Evolutionary conservation across 345 rosid genomes (phyloP).

Genomic region (Eucalyptus regnans): DNA sequence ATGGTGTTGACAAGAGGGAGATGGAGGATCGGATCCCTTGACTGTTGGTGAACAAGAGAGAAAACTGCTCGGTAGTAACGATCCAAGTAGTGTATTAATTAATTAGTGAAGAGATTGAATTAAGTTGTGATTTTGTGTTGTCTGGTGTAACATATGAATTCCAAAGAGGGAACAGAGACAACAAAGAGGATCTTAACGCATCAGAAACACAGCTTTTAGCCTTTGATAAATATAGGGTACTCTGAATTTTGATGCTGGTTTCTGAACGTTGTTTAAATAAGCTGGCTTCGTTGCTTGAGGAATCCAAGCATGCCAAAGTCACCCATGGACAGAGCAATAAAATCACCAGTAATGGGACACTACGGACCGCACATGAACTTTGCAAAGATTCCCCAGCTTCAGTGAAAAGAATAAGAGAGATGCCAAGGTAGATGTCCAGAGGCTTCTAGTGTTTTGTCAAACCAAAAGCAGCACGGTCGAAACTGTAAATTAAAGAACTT

Average conservation of each 20-base stretch:
- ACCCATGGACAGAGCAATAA: neutral
- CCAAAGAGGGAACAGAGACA: neutral
- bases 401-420: fast-evolving
- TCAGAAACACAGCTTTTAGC: neutral
- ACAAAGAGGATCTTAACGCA: neutral
- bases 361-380: neutral
- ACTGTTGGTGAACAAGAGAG: neutral
- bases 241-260: neutral
- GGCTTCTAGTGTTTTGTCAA: neutral
- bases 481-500: neutral
- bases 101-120: neutral
- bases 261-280: neutral
- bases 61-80: neutral
- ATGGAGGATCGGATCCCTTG: neutral
- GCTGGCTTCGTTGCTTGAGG: too few species aligned
- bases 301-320: neutral
- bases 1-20: neutral
- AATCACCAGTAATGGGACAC: neutral
- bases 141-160: neutral
- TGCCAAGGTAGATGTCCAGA: neutral
- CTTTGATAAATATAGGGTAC: neutral
- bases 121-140: neutral
- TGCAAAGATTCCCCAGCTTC: neutral
- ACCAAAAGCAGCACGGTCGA: neutral
- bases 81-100: neutral